phyloP scores from a whole-genome alignment of 2,329 filamentous ascomycete species.

The Sclerotinia sclerotiorum region DNA sequence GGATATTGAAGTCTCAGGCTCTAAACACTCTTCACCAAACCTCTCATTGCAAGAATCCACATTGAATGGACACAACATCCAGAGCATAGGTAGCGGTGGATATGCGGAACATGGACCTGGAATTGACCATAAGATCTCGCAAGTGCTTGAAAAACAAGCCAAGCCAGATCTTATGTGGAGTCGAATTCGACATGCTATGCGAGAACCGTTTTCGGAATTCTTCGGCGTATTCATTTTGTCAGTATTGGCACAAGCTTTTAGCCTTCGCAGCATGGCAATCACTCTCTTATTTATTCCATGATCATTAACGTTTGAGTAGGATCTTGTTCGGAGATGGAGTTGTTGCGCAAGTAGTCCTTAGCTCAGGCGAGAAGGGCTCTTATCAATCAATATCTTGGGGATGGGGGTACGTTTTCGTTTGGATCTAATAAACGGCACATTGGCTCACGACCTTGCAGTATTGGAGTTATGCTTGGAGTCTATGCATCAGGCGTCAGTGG shows the following conservation, averaged over 20 bases:
- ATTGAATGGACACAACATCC: not conserved
- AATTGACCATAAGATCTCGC: slow-evolving; percentile 41
- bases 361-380: slow-evolving; percentile 29
- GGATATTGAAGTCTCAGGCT: not conserved
- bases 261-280: not conserved
- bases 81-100: not conserved
- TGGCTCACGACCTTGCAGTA: slow-evolving; percentile 41
- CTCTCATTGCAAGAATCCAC: slow-evolving; percentile 8
- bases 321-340: slow-evolving; percentile 65
- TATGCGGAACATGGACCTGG: slow-evolving; percentile 40
- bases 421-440: not conserved
- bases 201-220: slow-evolving; percentile 60
- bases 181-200: slow-evolving; percentile 28
- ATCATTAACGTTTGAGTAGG: not conserved
- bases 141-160: slow-evolving; percentile 35
- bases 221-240: slow-evolving; percentile 64
- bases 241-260: not conserved
- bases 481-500: slow-evolving; percentile 64
- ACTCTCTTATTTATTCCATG: not conserved
- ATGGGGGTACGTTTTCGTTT: slow-evolving; percentile 33
- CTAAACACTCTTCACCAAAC: slow-evolving; percentile 5
- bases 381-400: slow-evolving; percentile 40
- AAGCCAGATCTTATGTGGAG: slow-evolving; percentile 35
- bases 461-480: slow-evolving; percentile 70
- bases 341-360: slow-evolving; percentile 66